Base-by-base conservation (phyloP, 306 rosid species). In the Dryas alaskensis region DNA sequence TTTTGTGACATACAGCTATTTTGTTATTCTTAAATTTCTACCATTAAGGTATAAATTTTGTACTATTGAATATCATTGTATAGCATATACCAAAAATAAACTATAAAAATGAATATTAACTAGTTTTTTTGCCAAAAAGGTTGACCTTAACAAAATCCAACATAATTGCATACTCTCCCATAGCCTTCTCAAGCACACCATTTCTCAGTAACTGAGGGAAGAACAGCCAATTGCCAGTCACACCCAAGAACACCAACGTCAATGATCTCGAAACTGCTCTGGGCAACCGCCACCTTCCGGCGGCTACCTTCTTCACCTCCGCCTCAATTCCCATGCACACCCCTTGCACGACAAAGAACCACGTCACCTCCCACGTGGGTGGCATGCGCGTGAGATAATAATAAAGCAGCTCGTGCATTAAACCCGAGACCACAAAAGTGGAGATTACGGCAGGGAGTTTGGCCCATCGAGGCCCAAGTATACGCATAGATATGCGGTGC, bases 331-430 rank as follows among this genome's bases (percentile, higher is more conserved):
- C 88, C 6, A 73, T 62, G 70, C 87, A 86, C 3, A 39, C 5
- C 2, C 98, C 98, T 0, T 93, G 97, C 0, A 91, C 51, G 40
- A 87, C 73, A 25, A 89, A 91, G 49, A 91, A 93, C 62, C 79
- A 71, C 14, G 90, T 86, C 72, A 87, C 97, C 49, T 93, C 97
- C 97, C 98, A 91, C 53, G 94, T 89, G 68, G 96, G 97, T 60
- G 55, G 10, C 46, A 14, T 90, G 25, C 88, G 90, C 1, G 94
- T n/a, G 1, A 88, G 16, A 50, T 88, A 91, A 61, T 82, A 93
- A 43, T 79, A 93, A 0, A 93, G 65, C 0, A 83, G 22, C 80
- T 91, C 96, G 3, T 93, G 98, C 91, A 88, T 83, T 0, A 91
- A 27, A 2, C 96, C 94, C 0, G 94, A 93, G 11, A 86, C 89